These are phyloP conservation scores for Cyamopsis tetragonoloba DNA, from an alignment of 306 rosid species.

Conservation along the genomic window DNA sequence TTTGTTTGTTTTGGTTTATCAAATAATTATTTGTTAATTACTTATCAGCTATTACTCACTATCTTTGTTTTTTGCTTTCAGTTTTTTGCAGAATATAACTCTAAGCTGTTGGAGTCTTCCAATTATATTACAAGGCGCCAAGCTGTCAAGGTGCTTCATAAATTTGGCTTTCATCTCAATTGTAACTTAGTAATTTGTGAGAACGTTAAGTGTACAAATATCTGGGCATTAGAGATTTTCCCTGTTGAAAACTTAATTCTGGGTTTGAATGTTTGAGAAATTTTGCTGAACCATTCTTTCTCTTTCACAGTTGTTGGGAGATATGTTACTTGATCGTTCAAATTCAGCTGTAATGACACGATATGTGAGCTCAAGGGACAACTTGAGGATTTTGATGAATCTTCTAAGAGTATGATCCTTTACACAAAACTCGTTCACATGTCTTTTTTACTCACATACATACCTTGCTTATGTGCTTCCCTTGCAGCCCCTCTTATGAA, in stretches of 20 bases:
- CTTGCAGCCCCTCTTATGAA: background rate
- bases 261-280: too few species aligned
- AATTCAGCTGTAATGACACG: conserved; percentile 95
- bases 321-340: conserved; percentile 88
- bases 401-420: conserved; percentile 73
- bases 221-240: background rate
- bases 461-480: conserved; percentile 13
- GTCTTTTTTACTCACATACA: background rate
- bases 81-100: conserved; percentile 92
- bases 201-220: background rate
- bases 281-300: too few species aligned
- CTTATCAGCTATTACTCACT: conserved; percentile 12
- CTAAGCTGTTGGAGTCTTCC: conserved; percentile 86
- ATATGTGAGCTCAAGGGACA: conserved; percentile 97
- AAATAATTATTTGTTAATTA: conserved; percentile 6
- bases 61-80: conserved; percentile 33
- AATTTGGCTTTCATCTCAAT: conserved; percentile 12
- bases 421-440: conserved; percentile 17
- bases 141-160: conserved; percentile 78
- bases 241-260: conserved; percentile 5
- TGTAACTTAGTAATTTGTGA: background rate
- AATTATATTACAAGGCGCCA: conserved; percentile 96
- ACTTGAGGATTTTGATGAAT: conserved; percentile 95
- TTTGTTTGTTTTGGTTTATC: background rate
- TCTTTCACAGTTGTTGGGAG: conserved; percentile 82